Conservation (phyloP, 148 eudicot genomes). For the Amaranthus palmeri region DNA sequence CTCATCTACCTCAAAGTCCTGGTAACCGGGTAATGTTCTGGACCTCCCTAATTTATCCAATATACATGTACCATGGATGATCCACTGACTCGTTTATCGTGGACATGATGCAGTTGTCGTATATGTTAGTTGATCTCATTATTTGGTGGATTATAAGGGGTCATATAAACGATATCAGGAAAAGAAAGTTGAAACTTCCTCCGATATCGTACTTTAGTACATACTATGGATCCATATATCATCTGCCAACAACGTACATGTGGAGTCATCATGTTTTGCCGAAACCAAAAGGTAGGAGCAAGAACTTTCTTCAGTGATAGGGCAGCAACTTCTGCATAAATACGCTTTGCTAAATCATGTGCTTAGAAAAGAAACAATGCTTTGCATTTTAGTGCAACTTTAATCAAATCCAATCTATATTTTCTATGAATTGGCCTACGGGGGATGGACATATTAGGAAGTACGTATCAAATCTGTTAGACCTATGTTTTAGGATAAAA, state of each 20-base stretch:
- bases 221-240: slow-evolving; percentile 72
- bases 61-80: not conserved
- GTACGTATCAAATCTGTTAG: too few relatives aligned
- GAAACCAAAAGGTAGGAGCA: slow-evolving; percentile 68
- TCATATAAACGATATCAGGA: slow-evolving; percentile 72
- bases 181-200: slow-evolving; percentile 69
- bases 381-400: not conserved
- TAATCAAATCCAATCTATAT: too few relatives aligned
- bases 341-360: not conserved
- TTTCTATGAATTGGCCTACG: too few relatives aligned
- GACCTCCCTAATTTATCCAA: not conserved
- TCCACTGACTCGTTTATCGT: slow-evolving; percentile 7
- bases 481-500: too few relatives aligned
- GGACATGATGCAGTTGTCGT: slow-evolving; percentile 64
- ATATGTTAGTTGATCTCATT: slow-evolving; percentile 72
- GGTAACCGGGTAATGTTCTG: slow-evolving; percentile 69
- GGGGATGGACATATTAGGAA: too few relatives aligned
- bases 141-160: slow-evolving; percentile 89
- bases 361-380: not conserved
- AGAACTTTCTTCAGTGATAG: not conserved
- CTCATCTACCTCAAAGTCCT: slow-evolving; percentile 78
- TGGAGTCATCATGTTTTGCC: slow-evolving; percentile 95
- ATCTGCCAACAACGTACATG: slow-evolving; percentile 89
- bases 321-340: not conserved
- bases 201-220: slow-evolving; percentile 86